phyloP scores from a whole-genome alignment of 805 yeast genomes.

The Saturnispora dispora region DNA sequence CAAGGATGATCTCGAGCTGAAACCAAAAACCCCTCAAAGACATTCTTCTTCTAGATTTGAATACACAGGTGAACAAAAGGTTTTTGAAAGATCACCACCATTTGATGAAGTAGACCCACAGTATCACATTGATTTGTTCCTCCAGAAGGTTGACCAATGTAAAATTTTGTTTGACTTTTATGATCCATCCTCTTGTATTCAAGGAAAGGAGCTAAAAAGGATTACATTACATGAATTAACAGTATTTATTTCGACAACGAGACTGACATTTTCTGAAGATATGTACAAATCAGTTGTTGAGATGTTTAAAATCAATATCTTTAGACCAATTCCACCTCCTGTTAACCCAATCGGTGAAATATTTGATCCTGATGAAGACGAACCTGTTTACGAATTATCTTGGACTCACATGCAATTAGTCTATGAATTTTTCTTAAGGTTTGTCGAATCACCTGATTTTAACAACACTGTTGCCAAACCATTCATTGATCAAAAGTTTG shows the following conservation, averaged over 20 bases:
- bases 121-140: conserved; percentile 69
- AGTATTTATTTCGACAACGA: conserved; percentile 73
- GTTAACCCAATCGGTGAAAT: conserved; percentile 95
- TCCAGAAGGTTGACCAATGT: conserved; percentile 89
- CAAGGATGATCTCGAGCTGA: conserved; percentile 70
- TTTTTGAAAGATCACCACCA: conserved; percentile 66
- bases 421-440: conserved; percentile 86
- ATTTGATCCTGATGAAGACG: conserved; percentile 97
- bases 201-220: conserved; percentile 88
- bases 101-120: conserved; percentile 80
- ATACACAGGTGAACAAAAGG: conserved; percentile 54
- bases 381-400: conserved; percentile 89
- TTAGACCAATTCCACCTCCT: conserved; percentile 97
- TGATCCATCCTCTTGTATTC: conserved; percentile 85
- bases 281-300: conserved; percentile 81
- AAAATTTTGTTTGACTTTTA: conserved; percentile 87
- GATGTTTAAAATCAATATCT: conserved; percentile 83
- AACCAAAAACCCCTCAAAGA: conserved; percentile 65
- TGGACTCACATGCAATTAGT: conserved; percentile 99
- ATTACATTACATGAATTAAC: conserved; percentile 81
- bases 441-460: conserved; percentile 91
- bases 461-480: conserved; percentile 89
- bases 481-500: conserved; percentile 86
- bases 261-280: conserved; percentile 81
- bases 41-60: conserved; percentile 91